phyloP scores from a whole-genome alignment of 169 alveolate species.

The Plasmodium coatneyi region DNA sequence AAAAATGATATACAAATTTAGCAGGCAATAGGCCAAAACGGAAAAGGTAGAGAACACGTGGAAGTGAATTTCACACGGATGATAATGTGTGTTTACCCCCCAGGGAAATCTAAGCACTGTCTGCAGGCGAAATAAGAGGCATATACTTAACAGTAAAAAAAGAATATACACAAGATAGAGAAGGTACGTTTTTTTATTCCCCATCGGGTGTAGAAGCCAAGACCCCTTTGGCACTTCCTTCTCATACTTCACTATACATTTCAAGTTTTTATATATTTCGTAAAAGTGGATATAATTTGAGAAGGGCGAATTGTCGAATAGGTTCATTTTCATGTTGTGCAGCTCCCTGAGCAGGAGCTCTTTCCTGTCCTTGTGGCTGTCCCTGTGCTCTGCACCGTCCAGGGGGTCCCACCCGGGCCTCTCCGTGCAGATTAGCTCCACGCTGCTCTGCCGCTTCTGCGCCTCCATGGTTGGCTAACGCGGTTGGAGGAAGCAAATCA shows the following conservation, averaged over 20 bases:
- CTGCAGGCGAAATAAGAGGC: slow-evolving; percentile 68
- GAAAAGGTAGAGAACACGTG: slow-evolving; percentile 66
- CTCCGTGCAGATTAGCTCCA: not conserved
- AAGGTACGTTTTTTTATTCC: slow-evolving; percentile 10
- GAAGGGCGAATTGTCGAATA: slow-evolving; percentile 39
- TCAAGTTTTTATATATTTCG: slow-evolving; percentile 63
- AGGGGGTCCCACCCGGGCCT: not conserved
- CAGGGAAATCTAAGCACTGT: slow-evolving; percentile 17
- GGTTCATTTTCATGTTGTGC: slow-evolving; percentile 36
- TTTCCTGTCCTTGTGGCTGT: not conserved
- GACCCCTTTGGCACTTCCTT: slow-evolving; percentile 19
- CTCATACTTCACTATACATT: slow-evolving; percentile 63
- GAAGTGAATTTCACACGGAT: slow-evolving; percentile 44
- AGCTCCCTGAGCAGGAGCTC: slow-evolving; percentile 33
- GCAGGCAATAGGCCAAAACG: slow-evolving; percentile 32
- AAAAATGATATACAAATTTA: slow-evolving; percentile 33
- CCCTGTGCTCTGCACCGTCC: not conserved
- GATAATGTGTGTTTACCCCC: slow-evolving; percentile 1
- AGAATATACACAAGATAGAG: slow-evolving; percentile 24
- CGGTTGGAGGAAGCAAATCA: not conserved
- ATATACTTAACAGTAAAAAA: slow-evolving; percentile 38
- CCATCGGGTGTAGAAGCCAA: not conserved
- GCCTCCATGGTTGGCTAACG: not conserved
- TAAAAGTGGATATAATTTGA: slow-evolving; percentile 66
- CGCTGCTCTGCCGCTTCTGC: slow-evolving; percentile 2